Conservation (phyloP, 2,329 filamentous ascomycete genomes). For the Hymenoscyphus infarciens region DNA sequence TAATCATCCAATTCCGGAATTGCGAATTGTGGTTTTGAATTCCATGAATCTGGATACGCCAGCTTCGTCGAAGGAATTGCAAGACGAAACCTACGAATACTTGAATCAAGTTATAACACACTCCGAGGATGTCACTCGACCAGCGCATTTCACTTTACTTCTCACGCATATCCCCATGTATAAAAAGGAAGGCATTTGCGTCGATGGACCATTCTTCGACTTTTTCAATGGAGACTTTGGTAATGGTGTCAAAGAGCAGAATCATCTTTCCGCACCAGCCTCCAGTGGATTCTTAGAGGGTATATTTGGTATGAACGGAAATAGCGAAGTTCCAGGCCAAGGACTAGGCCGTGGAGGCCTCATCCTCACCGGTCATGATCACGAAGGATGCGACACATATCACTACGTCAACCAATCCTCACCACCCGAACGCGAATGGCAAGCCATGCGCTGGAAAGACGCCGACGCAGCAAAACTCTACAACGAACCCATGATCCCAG, state of each 20-base stretch:
- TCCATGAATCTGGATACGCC: slow-evolving; percentile 92
- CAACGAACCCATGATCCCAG: slow-evolving; percentile 47
- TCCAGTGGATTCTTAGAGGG: slow-evolving; percentile 77
- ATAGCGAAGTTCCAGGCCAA: slow-evolving; percentile 51
- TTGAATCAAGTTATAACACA: slow-evolving; percentile 65
- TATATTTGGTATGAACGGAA: slow-evolving; percentile 72
- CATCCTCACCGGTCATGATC: slow-evolving; percentile 90
- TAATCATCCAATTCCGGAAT: slow-evolving; percentile 55
- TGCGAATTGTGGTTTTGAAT: slow-evolving; percentile 85
- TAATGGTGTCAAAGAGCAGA: slow-evolving; percentile 83
- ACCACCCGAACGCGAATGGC: slow-evolving; percentile 28
- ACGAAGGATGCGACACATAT: slow-evolving; percentile 86
- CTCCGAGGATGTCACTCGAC: slow-evolving; percentile 56
- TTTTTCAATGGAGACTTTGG: slow-evolving; percentile 48
- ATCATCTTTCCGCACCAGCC: slow-evolving; percentile 73
- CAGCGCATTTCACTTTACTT: slow-evolving; percentile 72
- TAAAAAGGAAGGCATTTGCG: slow-evolving; percentile 55
- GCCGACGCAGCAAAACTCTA: slow-evolving; percentile 42
- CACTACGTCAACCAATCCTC: slow-evolving; percentile 72
- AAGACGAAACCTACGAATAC: slow-evolving; percentile 74
- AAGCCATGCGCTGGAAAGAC: slow-evolving; percentile 46
- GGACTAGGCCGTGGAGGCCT: slow-evolving; percentile 71
- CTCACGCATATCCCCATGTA: slow-evolving; percentile 90
- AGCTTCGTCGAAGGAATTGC: slow-evolving; percentile 61
- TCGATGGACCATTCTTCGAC: slow-evolving; percentile 18